Evolutionary conservation across 768 basidiomycete species (phyloP), one percentile per base, ranked within the genome.

Genomic region (Lentinus brumalis): DNA sequence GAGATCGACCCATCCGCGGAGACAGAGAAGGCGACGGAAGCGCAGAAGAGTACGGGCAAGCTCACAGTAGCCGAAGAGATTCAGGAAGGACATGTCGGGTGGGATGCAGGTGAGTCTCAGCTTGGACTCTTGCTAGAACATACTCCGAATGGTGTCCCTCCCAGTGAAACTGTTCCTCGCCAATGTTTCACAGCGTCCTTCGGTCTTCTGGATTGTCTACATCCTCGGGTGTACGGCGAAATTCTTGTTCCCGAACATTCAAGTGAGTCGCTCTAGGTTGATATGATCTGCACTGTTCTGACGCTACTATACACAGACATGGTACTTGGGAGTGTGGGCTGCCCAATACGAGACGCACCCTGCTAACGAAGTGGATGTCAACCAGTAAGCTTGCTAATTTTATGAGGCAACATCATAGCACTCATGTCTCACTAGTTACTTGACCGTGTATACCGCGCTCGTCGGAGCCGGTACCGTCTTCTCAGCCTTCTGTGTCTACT

Each of bases 301-400:
- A 5, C 4, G 15, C 32, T 5, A 46, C n/a, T 8, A 15, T 14
- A 30, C 39, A 12, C 42, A 80, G 66, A 76, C 70, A 2, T 82
- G 79, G 77, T 80, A 72, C 60, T 73, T 82, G 35, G 81, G 81
- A 6, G 59, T 61, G 41, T 70, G 67, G 69, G 67, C 69, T 12
- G 31, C 54, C 9, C 66, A 70, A 51, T 70, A 70, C 47, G 61
- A 65, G 21, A 32, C 49, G 3, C 53, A 38, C 16, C 49, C 62
- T 40, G 32, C 63, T 2, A 35, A 42, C 5, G 63, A 67, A 12
- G 66, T 70, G 21, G 32, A 45, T 1, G 66, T 59, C 4, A 10
- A 21, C 8, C 62, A 55, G 70, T 71, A 35, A 67, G 67, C n/a
- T n/a, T n/a, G n/a, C n/a, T n/a, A n/a, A n/a, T n/a, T n/a, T n/a